A percentile compares a stretch with the other conserved stretches of the same genome.
phyloP scores from a whole-genome alignment of 192 early-diverging fungal genomes.

The Coemansia sp. region DNA sequence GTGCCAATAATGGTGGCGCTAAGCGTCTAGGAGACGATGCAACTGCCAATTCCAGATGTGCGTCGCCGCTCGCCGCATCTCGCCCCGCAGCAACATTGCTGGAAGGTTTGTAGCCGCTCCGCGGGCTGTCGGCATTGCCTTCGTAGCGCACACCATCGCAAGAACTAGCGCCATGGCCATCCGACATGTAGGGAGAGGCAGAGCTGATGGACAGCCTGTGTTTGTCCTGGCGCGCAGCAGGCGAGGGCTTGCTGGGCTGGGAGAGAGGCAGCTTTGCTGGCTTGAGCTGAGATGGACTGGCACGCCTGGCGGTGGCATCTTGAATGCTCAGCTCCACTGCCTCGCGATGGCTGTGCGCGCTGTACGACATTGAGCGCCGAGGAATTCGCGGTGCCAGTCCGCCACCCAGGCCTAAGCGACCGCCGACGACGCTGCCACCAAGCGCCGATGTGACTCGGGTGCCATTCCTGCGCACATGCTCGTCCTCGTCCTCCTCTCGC shows the following conservation, averaged over 20 bases:
- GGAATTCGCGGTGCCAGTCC: conserved; percentile 16
- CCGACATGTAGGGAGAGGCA: not conserved
- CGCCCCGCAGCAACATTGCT: not conserved
- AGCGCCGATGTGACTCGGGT: conserved; percentile 3
- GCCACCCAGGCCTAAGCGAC: conserved; percentile 3
- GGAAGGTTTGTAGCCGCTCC: not conserved
- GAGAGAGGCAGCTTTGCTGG: not conserved
- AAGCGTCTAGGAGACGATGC: not conserved
- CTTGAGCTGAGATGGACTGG: not conserved
- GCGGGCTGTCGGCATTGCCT: not conserved
- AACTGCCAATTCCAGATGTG: not conserved
- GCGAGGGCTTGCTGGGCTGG: not conserved
- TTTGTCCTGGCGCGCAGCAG: not conserved
- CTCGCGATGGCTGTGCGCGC: conserved; percentile 22
- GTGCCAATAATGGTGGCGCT: not conserved
- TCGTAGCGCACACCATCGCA: not conserved
- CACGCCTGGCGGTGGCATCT: not conserved
- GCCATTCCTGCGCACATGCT: conserved; percentile 14
- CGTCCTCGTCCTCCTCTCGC: conserved; percentile 51
- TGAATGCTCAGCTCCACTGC: conserved; percentile 19
- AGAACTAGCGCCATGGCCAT: not conserved
- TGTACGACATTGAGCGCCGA: conserved; percentile 49
- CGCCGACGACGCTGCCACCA: conserved; percentile 5
- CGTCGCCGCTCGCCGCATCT: not conserved
- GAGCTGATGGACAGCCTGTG: not conserved